These are phyloP conservation scores for Mariannaea sp. DNA, from an alignment of 2,329 filamentous ascomycete genomes.

Conservation along the genomic window DNA sequence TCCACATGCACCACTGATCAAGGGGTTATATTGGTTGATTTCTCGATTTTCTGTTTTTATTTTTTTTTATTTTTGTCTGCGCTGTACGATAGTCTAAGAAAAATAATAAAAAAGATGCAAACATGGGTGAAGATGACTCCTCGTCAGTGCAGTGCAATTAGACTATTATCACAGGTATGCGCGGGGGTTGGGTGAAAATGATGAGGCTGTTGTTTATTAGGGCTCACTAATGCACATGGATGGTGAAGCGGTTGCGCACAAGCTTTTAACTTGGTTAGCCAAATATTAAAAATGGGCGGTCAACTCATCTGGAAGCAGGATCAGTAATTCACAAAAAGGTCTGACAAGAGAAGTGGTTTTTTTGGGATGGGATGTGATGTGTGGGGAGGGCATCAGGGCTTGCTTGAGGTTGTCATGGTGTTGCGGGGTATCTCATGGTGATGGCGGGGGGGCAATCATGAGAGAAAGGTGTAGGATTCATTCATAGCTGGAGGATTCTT, in stretches of 20 bases:
- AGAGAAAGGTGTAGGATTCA: conserved; percentile 11
- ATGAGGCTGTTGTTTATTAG: conserved; percentile 19
- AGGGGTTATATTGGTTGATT: conserved; percentile 15
- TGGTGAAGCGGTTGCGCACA: no score
- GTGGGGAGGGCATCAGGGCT: neutral
- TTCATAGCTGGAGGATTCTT: no score
- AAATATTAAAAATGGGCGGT: no score
- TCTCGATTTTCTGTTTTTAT: neutral
- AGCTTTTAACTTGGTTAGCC: neutral
- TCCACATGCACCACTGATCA: conserved; percentile 22
- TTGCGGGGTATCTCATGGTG: conserved; percentile 12
- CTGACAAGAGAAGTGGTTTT: neutral
- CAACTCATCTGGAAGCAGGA: no score
- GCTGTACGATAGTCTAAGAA: conserved; percentile 35
- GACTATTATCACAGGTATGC: no score
- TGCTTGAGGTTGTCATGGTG: conserved; percentile 10
- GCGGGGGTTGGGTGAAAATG: no score
- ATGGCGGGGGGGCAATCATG: conserved; percentile 13
- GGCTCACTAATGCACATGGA: conserved; percentile 28
- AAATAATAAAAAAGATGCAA: conserved; percentile 30
- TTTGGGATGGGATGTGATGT: neutral
- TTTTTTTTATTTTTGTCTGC: conserved; percentile 5
- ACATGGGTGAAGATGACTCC: conserved; percentile 1
- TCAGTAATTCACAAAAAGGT: no score
- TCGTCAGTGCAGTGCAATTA: neutral